Base-by-base conservation (phyloP, 2,329 filamentous ascomycete genomes). In the Helotiales sp. region DNA sequence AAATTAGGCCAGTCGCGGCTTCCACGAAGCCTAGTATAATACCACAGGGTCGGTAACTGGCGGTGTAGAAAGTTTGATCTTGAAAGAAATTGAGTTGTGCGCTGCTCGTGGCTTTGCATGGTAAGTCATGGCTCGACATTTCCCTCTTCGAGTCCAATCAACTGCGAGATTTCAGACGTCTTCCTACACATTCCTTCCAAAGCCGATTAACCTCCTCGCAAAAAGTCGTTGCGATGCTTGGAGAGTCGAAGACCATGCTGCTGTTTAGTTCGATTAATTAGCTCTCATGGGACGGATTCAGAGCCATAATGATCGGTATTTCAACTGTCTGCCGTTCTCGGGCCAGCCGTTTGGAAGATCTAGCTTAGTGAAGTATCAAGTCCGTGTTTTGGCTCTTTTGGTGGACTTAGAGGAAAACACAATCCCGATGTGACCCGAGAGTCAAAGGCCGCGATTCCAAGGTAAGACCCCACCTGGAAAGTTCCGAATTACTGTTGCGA, bases 1-100 rank as follows among this genome's bases (percentile, higher is more conserved):
- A 49, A 57, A 57, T 22, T 30, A 30, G 49, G 29, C 30, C 24
- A 36, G 50, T 36, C 34, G 36, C 36, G 33, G 22, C 50, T 12
- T 42, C 34, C 19, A 42, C 40, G 40, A 44, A 44, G 40, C 40
- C 40, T 44, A 44, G 27, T 44, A 15, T 19, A 25, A 44, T 24
- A 13, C 40, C 40, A 25, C 5, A 44, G 40, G 13, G 10, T 44
- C 40, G 40, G 40, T 44, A 44, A 24, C 13, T 44, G 5, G 40
- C 22, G 40, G 22, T 44, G 40, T 24, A 25, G n/a, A n/a, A 44
- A 13, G 10, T 15, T 44, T 15, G 12, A 44, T 27, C 12, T 44
- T 25, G 40, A 24, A 24, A 22, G 19, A 7, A 7, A 15, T 13
- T 24, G 19, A 13, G 19, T 42, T 3, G 10, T 24, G 19, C 38